phyloP scores from a whole-genome alignment of 2,329 filamentous ascomycete species.

The Hirsutella rhossiliensis region DNA sequence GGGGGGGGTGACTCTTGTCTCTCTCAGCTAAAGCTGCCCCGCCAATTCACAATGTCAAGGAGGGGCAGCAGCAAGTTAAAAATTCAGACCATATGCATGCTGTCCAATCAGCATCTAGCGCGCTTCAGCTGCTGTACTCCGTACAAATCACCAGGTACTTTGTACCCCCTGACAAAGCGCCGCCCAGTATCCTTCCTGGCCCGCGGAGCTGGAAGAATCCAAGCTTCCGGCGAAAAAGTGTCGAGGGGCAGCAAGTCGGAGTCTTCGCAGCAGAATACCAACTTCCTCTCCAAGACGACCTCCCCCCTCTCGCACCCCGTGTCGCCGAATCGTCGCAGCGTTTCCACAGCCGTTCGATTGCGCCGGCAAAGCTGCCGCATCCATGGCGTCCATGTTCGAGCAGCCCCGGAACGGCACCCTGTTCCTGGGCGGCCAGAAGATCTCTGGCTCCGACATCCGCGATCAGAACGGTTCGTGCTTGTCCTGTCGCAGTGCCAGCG shows the following conservation, averaged over 20 bases:
- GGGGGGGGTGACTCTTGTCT: background rate
- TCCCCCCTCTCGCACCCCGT: slow-evolving; percentile 2
- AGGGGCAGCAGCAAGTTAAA: slow-evolving; percentile 7
- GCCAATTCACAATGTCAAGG: slow-evolving; percentile 5
- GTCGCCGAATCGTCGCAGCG: background rate
- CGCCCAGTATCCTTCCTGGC: background rate
- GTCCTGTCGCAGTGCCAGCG: background rate
- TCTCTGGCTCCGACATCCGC: slow-evolving; percentile 89
- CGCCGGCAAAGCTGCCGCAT: slow-evolving; percentile 11
- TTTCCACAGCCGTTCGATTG: no score
- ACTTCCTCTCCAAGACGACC: background rate
- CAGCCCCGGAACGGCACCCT: slow-evolving; percentile 90
- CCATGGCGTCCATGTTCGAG: slow-evolving; percentile 93
- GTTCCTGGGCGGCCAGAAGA: slow-evolving; percentile 95
- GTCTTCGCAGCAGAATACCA: no score
- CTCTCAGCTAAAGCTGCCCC: slow-evolving; percentile 5
- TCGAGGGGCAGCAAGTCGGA: slow-evolving; percentile 15
- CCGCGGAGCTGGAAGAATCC: slow-evolving; percentile 14
- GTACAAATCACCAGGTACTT: no score
- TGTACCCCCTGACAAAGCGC: no score
- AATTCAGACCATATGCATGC: slow-evolving; percentile 5
- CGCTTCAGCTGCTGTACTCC: no score
- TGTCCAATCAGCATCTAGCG: slow-evolving; percentile 5
- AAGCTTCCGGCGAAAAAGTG: slow-evolving; percentile 15
- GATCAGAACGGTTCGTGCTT: slow-evolving; percentile 72